Conservation (phyloP, 805 yeast species). For the Cyberlindnera samutprakarnensis region DNA sequence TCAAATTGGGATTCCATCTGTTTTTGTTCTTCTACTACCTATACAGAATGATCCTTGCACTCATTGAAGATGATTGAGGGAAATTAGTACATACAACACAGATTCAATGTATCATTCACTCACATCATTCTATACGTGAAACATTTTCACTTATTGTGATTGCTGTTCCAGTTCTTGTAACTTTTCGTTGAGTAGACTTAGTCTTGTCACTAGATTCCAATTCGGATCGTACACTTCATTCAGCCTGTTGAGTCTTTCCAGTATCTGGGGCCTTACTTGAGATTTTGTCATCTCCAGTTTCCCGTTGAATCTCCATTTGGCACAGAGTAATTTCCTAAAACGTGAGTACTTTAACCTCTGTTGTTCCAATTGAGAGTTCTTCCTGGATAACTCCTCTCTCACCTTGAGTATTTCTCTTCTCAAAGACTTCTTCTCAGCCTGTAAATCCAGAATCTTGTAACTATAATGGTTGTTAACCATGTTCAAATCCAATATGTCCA, state of each 20-base stretch:
- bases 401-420: slow-evolving; percentile 24
- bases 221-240: slow-evolving; percentile 23
- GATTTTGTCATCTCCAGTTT: slow-evolving; percentile 4
- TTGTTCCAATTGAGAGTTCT: slow-evolving; percentile 20
- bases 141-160: no score
- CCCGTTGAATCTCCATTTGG: slow-evolving; percentile 14
- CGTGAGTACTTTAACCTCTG: slow-evolving; percentile 18
- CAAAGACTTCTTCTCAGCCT: slow-evolving; percentile 22
- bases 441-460: slow-evolving; percentile 23
- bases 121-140: neutral
- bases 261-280: neutral
- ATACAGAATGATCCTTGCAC: slow-evolving; percentile 92
- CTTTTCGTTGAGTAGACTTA: slow-evolving; percentile 8
- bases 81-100: no score
- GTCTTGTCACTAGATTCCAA: slow-evolving; percentile 15
- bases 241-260: slow-evolving; percentile 22
- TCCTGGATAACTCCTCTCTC: slow-evolving; percentile 21
- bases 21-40: slow-evolving; percentile 91
- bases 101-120: neutral
- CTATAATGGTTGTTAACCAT: slow-evolving; percentile 27
- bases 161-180: no score
- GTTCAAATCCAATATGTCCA: slow-evolving; percentile 27
- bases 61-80: slow-evolving; percentile 41
- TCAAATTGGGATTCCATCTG: slow-evolving; percentile 86
- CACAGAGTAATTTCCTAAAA: slow-evolving; percentile 11